Base-by-base conservation (phyloP, 1,284 basidiomycete genomes). In the Trametes hirsuta region DNA sequence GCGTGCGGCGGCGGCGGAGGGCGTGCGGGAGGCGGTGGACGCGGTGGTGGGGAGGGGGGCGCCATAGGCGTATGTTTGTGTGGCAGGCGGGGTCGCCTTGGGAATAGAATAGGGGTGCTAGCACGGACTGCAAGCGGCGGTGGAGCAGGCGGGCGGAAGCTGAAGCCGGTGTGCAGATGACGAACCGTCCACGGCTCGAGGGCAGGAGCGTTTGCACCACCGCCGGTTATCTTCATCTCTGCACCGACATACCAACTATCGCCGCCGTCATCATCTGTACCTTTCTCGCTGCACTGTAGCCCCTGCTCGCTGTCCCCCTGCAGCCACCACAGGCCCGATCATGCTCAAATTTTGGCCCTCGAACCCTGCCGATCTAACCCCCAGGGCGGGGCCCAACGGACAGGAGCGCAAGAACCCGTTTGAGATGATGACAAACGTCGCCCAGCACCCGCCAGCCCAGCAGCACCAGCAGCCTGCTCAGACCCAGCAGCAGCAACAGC, bases 341-440 rank as follows among this genome's bases (percentile, higher is more conserved):
- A 90, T 90, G 85, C 79, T 91, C 67, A 87, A 85, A 71, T 77
- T 89, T 62, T 90, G 87, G 87, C 82, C 86, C 3, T 76, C 81
- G 46, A 78, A 82, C 41, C 76, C 86, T 64, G 88, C 87, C 67
- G 88, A 91, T 75, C 82, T 89, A 47, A 94, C 92, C 1, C 91
- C 92, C 40, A 82, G 83, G 65, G 84, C 85, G 11, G 78, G 70
- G 58, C 74, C 78, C 53, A 79, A 81, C 61, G 74, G 77, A 62
- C 80, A 78, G 57, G 86, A 88, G 68, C 81, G 79, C 66, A 65
- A 72, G 62, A 91, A 93, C 72, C 92, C 90, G 1, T 93, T 94
- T 70, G 91, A 93, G 65, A 53, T 72, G 47, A 62, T 69, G 65
- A 50, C 70, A 68, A 54, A 54, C 62, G 63, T 59, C 66, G 58